Evolutionary conservation across 768 basidiomycete species (phyloP).

Genomic region (Trametes maxima): DNA sequence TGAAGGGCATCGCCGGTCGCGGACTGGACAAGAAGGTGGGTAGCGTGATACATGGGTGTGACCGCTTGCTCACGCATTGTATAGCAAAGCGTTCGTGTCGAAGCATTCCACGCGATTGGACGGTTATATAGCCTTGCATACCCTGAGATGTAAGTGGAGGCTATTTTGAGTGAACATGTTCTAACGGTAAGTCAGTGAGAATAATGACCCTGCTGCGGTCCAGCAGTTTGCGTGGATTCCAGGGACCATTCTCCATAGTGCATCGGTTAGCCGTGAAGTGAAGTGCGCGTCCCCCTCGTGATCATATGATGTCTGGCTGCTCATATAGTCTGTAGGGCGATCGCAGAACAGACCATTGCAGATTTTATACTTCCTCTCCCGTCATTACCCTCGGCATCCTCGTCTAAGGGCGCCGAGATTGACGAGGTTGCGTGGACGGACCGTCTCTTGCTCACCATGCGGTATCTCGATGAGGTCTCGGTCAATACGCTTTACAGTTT

Average conservation of each 20-base stretch:
- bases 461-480: conserved; percentile 59
- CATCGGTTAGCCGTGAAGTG: conserved; percentile 54
- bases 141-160: conserved; percentile 77
- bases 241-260: conserved; percentile 61
- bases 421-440: conserved; percentile 90
- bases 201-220: conserved; percentile 70
- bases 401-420: conserved; percentile 52
- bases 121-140: conserved; percentile 82
- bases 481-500: conserved; percentile 60
- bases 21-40: conserved; percentile 85
- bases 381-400: conserved; percentile 40
- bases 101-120: conserved; percentile 77
- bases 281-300: conserved; percentile 44
- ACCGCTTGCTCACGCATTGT: conserved; percentile 1
- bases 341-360: conserved; percentile 68
- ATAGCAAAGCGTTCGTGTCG: conserved; percentile 62
- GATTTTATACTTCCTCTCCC: conserved; percentile 86
- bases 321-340: conserved; percentile 39
- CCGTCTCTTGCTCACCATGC: conserved; percentile 72
- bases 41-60: not conserved
- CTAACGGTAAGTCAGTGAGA: conserved; percentile 58
- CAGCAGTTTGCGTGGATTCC: conserved; percentile 95
- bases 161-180: not conserved
- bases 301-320: not conserved
- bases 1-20: conserved; percentile 68